Evolutionary conservation across 2,329 filamentous ascomycete species (phyloP), one percentile per base, ranked within the genome.

Genomic region (Ophiostoma angusticollis): DNA sequence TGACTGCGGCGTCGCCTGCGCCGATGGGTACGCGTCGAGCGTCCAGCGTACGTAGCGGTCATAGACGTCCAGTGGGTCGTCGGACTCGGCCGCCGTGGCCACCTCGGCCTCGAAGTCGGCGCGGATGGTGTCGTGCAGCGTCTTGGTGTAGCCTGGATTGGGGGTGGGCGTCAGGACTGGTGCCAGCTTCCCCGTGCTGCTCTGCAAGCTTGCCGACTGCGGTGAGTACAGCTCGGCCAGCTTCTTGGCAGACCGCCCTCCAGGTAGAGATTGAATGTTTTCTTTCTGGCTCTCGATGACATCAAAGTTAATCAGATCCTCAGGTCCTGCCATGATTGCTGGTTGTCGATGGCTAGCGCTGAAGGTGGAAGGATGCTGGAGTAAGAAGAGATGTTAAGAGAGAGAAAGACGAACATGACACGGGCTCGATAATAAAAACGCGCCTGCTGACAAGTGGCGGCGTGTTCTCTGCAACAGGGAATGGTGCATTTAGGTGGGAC

Each of bases 11-110:
- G 87, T 94, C 39, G 87, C 85, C 63, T 95, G 87, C 18, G 89
- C 84, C 0, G 87, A 89, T 2, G 91, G 89, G 57, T 96, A 98
- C 38, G 89, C 82, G 58, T 95, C 84, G 21, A 96, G 66, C 1
- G 87, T 94, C 91, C 91, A 98, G 61, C 85, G 85, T 42, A 96
- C 84, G 56, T 98, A 98, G 56, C 91, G 80, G 58, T 96, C 89
- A 63, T 85, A 98, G 45, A 95, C 74, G 52, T 96, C 91, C 34
- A 98, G 75, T 1, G 91, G 91, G 53, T 98, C 91, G 55, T 98
- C 91, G 0, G 84, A 84, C 56, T 98, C 91, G 46, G 75, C 73
- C 36, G 93, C 78, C 34, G 68, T 74, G 31, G 75, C 69, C 14
- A 96, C 61, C 58, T 96, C 91, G 11, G 76, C 72, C 60, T 98